phyloP scores from a whole-genome alignment of 1,284 basidiomycete genomes.

The Ceratobasidium sp. region DNA sequence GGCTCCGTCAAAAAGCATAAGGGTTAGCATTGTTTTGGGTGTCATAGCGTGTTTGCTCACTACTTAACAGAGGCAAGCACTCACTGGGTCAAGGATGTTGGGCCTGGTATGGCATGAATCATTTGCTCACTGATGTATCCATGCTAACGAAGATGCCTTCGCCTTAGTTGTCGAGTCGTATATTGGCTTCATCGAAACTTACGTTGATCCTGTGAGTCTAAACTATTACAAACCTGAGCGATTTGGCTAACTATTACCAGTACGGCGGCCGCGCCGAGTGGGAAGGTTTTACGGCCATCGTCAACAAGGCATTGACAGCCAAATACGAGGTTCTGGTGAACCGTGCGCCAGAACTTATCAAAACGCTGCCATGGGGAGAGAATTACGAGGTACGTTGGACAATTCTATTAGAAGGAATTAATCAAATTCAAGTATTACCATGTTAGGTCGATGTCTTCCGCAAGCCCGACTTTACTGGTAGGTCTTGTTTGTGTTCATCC shows the following conservation, averaged over 20 bases:
- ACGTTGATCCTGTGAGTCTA: conserved; percentile 80
- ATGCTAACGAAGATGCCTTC: no score
- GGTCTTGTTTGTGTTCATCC: conserved; percentile 46
- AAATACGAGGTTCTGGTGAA: conserved; percentile 83
- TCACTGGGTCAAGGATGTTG: conserved; percentile 85
- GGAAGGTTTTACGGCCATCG: conserved; percentile 91
- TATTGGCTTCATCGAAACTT: conserved; percentile 76
- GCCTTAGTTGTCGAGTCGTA: conserved; percentile 82
- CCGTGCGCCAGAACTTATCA: conserved; percentile 77
- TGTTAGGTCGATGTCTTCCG: conserved; percentile 76
- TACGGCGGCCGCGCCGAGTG: conserved; percentile 70
- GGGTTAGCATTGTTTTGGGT: conserved; percentile 24
- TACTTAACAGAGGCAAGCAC: conserved; percentile 63
- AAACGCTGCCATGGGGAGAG: conserved; percentile 82
- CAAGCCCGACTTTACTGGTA: conserved; percentile 84
- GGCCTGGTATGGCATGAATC: conserved; percentile 58
- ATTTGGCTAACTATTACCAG: background rate
- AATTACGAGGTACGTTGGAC: conserved; percentile 77
- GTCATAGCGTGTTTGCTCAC: background rate
- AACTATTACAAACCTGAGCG: background rate
- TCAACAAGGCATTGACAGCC: conserved; percentile 81
- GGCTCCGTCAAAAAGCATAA: conserved; percentile 83
- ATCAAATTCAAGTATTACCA: background rate
- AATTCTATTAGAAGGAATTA: background rate
- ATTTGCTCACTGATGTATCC: no score